Conservation (phyloP, 2,329 filamentous ascomycete genomes). For the Fusarium fujikuroi region DNA sequence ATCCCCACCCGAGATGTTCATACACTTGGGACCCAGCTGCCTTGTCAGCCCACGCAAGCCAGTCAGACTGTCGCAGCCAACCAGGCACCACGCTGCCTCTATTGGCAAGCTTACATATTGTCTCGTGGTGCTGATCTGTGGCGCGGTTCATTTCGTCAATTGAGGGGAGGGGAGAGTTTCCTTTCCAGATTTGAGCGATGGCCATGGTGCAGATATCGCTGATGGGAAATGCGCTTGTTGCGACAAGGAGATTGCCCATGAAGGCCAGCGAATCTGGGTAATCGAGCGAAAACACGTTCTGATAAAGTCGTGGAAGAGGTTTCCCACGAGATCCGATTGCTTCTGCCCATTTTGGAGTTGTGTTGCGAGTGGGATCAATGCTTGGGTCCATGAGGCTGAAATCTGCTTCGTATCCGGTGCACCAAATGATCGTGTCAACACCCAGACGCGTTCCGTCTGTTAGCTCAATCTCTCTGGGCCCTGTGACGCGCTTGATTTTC, state of each 20-base stretch:
- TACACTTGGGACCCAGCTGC: constrained; percentile 54
- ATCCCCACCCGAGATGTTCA: constrained; percentile 55
- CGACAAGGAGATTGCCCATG: constrained; percentile 51
- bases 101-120: constrained; percentile 45
- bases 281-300: constrained; percentile 57
- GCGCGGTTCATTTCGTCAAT: constrained; percentile 50
- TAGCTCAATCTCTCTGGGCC: constrained; percentile 43
- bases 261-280: constrained; percentile 58
- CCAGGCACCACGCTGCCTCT: constrained; percentile 43
- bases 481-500: constrained; percentile 42
- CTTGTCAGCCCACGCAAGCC: constrained; percentile 54
- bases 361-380: constrained; percentile 43
- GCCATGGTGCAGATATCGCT: constrained; percentile 57
- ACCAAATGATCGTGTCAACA: constrained; percentile 49
- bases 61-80: constrained; percentile 48
- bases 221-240: constrained; percentile 49
- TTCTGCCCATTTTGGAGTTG: constrained; percentile 36
- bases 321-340: constrained; percentile 44
- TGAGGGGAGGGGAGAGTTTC: constrained; percentile 51
- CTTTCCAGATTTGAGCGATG: constrained; percentile 57
- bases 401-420: constrained; percentile 50
- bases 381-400: constrained; percentile 44
- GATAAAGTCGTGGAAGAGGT: constrained; percentile 52
- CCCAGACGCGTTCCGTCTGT: constrained; percentile 44
- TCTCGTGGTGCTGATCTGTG: constrained; percentile 49